Conservation (phyloP, 1,284 basidiomycete genomes). For the Gomphus bonarii region DNA sequence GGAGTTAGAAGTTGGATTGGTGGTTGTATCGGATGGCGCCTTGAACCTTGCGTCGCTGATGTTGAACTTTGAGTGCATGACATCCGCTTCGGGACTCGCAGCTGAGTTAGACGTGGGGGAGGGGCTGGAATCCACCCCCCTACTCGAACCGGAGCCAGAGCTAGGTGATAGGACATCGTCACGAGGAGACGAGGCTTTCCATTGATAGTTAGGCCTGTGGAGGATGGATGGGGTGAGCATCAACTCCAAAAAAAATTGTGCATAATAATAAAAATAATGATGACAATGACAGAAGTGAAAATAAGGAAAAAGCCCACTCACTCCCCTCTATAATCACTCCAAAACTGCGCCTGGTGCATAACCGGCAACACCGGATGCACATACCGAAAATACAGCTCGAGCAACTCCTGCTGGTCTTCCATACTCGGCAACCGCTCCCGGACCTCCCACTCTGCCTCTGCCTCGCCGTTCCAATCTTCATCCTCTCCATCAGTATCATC, state of each 20-base stretch:
- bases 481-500: too few species aligned
- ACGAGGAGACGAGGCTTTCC: too few species aligned
- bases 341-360: slow-evolving; percentile 60
- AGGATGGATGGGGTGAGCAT: too few species aligned
- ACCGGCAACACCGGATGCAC: slow-evolving; percentile 70
- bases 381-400: slow-evolving; percentile 69
- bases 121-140: not conserved
- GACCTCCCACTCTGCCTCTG: slow-evolving; percentile 14
- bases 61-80: slow-evolving; percentile 7
- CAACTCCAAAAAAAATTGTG: not conserved
- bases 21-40: too few species aligned
- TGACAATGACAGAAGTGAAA: too few species aligned
- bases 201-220: too few species aligned
- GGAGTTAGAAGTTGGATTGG: too few species aligned
- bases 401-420: slow-evolving; percentile 52
- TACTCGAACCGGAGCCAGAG: not conserved
- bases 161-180: not conserved
- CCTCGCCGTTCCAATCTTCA: too few species aligned
- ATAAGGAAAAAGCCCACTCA: slow-evolving; percentile 23
- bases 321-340: slow-evolving; percentile 44
- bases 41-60: too few species aligned
- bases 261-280: too few species aligned
- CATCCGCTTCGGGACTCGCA: slow-evolving; percentile 21
- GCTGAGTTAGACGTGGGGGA: not conserved
- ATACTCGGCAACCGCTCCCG: slow-evolving; percentile 37